Base-by-base conservation (phyloP, 768 basidiomycete genomes). In the Hericium rajendrae region DNA sequence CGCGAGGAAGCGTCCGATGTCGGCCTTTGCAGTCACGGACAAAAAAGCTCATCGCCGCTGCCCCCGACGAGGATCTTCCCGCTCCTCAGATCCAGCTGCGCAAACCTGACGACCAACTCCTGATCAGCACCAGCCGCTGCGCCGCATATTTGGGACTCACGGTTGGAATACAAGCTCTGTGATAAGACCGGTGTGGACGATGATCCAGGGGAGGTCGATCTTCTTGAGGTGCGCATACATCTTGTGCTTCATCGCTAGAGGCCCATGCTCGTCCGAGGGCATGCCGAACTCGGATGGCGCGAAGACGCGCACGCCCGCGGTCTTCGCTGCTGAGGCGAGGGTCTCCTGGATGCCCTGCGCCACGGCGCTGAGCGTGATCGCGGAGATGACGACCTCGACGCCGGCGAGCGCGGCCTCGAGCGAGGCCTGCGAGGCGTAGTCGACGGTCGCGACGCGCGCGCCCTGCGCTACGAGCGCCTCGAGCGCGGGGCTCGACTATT, bases 211-310 rank as follows among this genome's bases (percentile, higher is more conserved):
- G 40, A 61, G 54, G 20, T 39, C 50, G 20, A 61, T 43, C 28
- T 46, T 38, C 49, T 51, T 41, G 26, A 59, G 28, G 13, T 53
- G n/a, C 9, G 15, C 24, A 18, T 38, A 15, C 12, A 16, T 9
- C 13, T 20, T 37, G n/a, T 32, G 20, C 39, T 49, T 59, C 28
- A 32, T 32, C 28, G 5, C 28, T 8, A 5, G 28, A 32, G 28
- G 4, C 16, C 57, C 43, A 4, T 12, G 6, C 11, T 56, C 58
- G 8, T 54, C 56, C 6, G 59, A 57, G 2, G 62, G 49, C 26
- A 53, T 58, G 8, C 66, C 66, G 24, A 64, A 69, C 57, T 69
- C 68, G 54, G 60, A 59, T 6, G 53, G 58, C 9, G 50, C 58
- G 48, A 59, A 59, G 6, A 59, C 11, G 15, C 38, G 10, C 20